Evolutionary conservation across 163 green algal genomes (phyloP).

Genomic region (Coccomyxa subellipsoidea): DNA sequence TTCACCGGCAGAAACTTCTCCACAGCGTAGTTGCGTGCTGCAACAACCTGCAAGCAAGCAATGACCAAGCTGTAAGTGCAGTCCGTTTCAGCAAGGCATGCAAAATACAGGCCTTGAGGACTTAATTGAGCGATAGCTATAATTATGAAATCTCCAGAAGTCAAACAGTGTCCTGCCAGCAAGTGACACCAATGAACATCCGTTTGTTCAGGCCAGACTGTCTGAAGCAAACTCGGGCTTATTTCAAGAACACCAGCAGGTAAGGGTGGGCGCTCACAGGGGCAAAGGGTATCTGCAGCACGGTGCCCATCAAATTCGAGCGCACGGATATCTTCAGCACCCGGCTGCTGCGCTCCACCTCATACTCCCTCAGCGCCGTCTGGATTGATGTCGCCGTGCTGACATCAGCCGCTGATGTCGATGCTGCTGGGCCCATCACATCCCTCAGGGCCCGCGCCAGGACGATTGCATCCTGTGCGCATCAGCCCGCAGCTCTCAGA

Average conservation of each 20-base stretch:
- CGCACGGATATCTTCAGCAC: conserved; percentile 60
- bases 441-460: conserved; percentile 47
- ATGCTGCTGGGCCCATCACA: not conserved
- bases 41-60: conserved; percentile 1
- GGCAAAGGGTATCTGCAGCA: conserved; percentile 55
- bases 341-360: conserved; percentile 39
- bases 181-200: not conserved
- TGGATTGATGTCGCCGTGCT: conserved; percentile 15
- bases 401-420: not conserved
- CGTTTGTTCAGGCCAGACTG: too few species aligned
- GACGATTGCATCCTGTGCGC: conserved; percentile 52
- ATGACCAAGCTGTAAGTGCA: too few species aligned
- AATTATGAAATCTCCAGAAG: too few species aligned
- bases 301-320: conserved; percentile 57
- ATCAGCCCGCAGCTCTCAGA: not conserved
- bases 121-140: not conserved
- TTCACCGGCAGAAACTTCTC: not conserved
- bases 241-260: too few species aligned
- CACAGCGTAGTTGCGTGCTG: not conserved
- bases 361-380: conserved; percentile 46
- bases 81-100: not conserved
- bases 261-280: conserved; percentile 44
- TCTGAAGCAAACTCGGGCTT: too few species aligned
- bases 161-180: not conserved
- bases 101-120: not conserved